phyloP scores from a whole-genome alignment of 805 yeast genomes.

The Starmerella sp. region DNA sequence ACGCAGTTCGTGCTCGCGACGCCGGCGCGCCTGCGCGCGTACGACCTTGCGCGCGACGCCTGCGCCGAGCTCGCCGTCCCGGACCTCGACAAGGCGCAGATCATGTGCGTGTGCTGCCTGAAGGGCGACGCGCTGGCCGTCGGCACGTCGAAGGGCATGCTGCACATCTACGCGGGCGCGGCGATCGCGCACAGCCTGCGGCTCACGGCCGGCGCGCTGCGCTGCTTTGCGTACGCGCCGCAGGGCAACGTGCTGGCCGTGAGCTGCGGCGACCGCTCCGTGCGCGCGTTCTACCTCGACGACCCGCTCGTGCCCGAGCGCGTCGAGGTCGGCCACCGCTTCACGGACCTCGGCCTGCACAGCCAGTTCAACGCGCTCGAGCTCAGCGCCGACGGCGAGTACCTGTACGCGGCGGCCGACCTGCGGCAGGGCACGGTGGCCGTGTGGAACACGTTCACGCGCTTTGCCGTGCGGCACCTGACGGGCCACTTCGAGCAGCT shows the following conservation, averaged over 20 bases:
- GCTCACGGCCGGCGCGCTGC: slow-evolving; percentile 6
- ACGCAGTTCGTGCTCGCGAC: not conserved
- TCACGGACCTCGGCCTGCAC: slow-evolving; percentile 11
- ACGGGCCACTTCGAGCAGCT: slow-evolving; percentile 9
- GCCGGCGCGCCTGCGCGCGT: not conserved
- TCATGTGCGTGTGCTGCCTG: slow-evolving; percentile 2
- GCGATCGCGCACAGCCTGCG: not conserved
- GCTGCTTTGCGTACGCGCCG: slow-evolving; percentile 4
- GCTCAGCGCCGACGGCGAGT: slow-evolving; percentile 16
- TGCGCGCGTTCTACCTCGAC: slow-evolving; percentile 11
- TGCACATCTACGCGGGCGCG: slow-evolving; percentile 5
- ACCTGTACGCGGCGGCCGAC: slow-evolving; percentile 16
- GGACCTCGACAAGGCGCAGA: not conserved
- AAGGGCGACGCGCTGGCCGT: not conserved
- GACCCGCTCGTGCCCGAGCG: not conserved
- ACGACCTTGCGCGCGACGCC: not conserved
- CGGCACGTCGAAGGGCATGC: slow-evolving; percentile 14
- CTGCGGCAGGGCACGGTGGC: slow-evolving; percentile 6
- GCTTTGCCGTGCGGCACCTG: slow-evolving; percentile 5
- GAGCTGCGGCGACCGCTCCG: slow-evolving; percentile 13
- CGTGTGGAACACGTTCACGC: slow-evolving; percentile 13
- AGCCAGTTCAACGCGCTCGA: slow-evolving; percentile 10
- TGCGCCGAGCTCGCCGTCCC: not conserved
- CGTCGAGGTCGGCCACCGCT: slow-evolving; percentile 9
- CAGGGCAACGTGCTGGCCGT: slow-evolving; percentile 8